phyloP scores from a whole-genome alignment of 805 yeast species.

The Candida arabinofermentans region DNA sequence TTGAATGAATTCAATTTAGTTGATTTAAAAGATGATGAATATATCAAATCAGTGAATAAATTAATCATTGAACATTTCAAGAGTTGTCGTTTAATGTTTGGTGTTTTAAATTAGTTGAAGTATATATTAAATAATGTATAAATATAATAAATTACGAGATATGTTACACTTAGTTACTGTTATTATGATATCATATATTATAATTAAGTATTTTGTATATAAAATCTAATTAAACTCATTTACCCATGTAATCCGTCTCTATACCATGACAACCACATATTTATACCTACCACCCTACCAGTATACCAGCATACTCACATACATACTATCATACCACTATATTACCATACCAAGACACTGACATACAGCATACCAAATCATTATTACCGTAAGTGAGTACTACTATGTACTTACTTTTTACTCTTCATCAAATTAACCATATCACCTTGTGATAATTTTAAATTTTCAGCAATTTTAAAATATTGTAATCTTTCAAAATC shows the following conservation, averaged over 20 bases:
- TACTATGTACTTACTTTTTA: too few species aligned
- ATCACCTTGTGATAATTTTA: constrained; percentile 13
- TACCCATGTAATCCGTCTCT: too few species aligned
- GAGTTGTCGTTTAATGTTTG: constrained; percentile 17
- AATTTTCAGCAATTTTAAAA: constrained; percentile 5
- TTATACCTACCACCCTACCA: too few species aligned
- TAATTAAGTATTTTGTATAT: too few species aligned
- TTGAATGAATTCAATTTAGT: constrained; percentile 7
- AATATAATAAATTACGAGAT: background rate
- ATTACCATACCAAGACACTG: too few species aligned
- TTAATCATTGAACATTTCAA: constrained; percentile 17
- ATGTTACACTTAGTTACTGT: background rate
- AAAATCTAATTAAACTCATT: too few species aligned
- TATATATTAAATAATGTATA: constrained; percentile 1
- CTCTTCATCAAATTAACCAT: constrained; percentile 14
- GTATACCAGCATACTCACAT: too few species aligned
- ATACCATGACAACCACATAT: too few species aligned
- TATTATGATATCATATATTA: too few species aligned
- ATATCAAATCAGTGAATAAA: constrained; percentile 6
- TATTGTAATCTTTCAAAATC: constrained; percentile 15
- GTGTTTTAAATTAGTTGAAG: constrained; percentile 8
- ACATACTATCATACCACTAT: too few species aligned
- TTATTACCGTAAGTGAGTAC: too few species aligned
- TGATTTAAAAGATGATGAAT: constrained; percentile 5
- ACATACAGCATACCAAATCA: background rate